Percentiles rank a stretch among this genome's conserved stretches.
phyloP scores from a whole-genome alignment of 768 basidiomycete species.

The Trametes cubensis region DNA sequence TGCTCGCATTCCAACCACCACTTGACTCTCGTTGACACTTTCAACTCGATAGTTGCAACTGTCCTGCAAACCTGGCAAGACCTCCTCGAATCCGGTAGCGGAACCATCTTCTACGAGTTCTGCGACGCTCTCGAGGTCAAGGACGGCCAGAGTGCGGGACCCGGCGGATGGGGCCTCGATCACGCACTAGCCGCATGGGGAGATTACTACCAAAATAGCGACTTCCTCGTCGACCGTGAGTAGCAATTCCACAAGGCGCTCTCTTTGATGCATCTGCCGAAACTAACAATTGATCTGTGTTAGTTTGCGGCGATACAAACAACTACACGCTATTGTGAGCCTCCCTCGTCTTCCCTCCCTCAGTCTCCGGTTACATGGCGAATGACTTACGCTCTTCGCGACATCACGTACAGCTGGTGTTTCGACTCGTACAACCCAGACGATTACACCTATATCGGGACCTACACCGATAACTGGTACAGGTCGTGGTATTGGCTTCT shows the following conservation, averaged over 20 bases:
- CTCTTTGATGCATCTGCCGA: background rate
- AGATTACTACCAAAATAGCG: slow-evolving; percentile 52
- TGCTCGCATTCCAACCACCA: no score
- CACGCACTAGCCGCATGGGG: slow-evolving; percentile 66
- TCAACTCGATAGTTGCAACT: slow-evolving; percentile 36
- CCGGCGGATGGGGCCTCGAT: slow-evolving; percentile 63
- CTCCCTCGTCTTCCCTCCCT: slow-evolving; percentile 26
- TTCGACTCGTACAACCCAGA: slow-evolving; percentile 46
- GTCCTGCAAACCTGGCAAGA: slow-evolving; percentile 72
- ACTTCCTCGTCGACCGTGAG: slow-evolving; percentile 45
- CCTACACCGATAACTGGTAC: slow-evolving; percentile 51
- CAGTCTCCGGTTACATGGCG: background rate
- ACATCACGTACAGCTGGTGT: slow-evolving; percentile 34
- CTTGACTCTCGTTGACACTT: background rate
- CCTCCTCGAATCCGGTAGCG: slow-evolving; percentile 49
- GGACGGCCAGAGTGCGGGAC: slow-evolving; percentile 51
- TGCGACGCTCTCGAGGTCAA: slow-evolving; percentile 72
- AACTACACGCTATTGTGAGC: no score
- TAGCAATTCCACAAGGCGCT: background rate
- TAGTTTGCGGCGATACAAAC: slow-evolving; percentile 43
- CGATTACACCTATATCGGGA: slow-evolving; percentile 54
- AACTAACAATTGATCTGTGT: slow-evolving; percentile 55
- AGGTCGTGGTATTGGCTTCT: slow-evolving; percentile 78
- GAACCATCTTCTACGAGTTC: slow-evolving; percentile 55
- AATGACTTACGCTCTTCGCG: background rate